Conservation (phyloP, 805 yeast genomes). For the Metschnikowia matae region DNA sequence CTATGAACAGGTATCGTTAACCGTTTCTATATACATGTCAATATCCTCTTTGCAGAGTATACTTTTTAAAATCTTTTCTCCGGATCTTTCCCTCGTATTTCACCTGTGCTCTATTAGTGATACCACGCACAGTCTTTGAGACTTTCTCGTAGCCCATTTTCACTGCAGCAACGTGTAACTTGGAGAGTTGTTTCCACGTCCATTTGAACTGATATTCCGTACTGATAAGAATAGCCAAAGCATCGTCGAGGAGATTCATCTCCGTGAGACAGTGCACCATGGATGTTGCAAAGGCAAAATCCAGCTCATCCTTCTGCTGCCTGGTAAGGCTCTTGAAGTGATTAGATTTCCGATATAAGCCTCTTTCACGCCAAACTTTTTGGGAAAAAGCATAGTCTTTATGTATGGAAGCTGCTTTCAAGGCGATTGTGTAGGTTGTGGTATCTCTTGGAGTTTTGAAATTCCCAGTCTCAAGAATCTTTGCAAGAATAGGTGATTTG, state of each 20-base stretch:
- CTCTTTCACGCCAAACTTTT: slow-evolving; percentile 74
- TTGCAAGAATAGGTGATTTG: slow-evolving; percentile 22
- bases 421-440: slow-evolving; percentile 53
- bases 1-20: neutral
- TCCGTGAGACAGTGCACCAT: slow-evolving; percentile 60
- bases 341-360: slow-evolving; percentile 55
- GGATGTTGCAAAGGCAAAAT: slow-evolving; percentile 66
- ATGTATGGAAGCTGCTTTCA: slow-evolving; percentile 61
- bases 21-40: slow-evolving; percentile 14
- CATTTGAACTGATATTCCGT: slow-evolving; percentile 69
- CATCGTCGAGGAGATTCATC: slow-evolving; percentile 60
- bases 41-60: slow-evolving; percentile 31
- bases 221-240: slow-evolving; percentile 60
- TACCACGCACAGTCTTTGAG: slow-evolving; percentile 29
- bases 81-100: slow-evolving; percentile 38
- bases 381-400: slow-evolving; percentile 57
- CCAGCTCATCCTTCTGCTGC: slow-evolving; percentile 41
- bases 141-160: slow-evolving; percentile 30
- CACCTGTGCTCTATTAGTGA: slow-evolving; percentile 34
- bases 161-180: slow-evolving; percentile 27
- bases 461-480: slow-evolving; percentile 1
- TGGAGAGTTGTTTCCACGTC: slow-evolving; percentile 44
- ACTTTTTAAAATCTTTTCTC: slow-evolving; percentile 30
- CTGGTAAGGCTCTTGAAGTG: slow-evolving; percentile 42
- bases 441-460: slow-evolving; percentile 28